Percentiles rank a stretch among this genome's conserved stretches.
These are phyloP conservation scores for Jatropha multifida DNA, from an alignment of 441 rosid species.

Conservation along the genomic window DNA sequence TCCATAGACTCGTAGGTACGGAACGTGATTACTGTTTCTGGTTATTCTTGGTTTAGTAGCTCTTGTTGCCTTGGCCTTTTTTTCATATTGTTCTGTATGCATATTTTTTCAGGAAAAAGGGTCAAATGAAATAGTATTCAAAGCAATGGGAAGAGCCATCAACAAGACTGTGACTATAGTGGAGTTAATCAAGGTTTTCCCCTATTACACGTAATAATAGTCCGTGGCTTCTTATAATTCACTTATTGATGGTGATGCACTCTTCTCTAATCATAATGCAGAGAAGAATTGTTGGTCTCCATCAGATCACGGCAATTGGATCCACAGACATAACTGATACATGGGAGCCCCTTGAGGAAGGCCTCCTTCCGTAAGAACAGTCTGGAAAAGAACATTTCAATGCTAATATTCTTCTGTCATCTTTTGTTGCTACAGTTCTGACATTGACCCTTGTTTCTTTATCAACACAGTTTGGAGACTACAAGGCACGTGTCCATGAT, in stretches of 20 bases:
- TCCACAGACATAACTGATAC: slow-evolving; percentile 91
- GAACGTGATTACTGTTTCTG: not conserved
- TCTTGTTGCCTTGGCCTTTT: not conserved
- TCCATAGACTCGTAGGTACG: not conserved
- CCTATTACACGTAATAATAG: not conserved
- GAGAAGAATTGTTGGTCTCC: slow-evolving; percentile 93
- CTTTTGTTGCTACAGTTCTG: not conserved
- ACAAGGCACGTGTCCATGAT: slow-evolving; percentile 96
- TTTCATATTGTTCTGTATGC: not conserved
- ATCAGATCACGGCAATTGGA: slow-evolving; percentile 75
- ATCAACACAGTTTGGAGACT: slow-evolving; percentile 60
- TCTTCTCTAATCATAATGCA: slow-evolving; percentile 27
- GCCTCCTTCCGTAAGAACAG: slow-evolving; percentile 80
- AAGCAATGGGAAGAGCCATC: slow-evolving; percentile 99
- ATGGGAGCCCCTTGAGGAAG: slow-evolving; percentile 98
- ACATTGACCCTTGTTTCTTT: not conserved
- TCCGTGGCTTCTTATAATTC: not conserved
- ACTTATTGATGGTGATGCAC: not conserved
- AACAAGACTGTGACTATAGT: slow-evolving; percentile 87
- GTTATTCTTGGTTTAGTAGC: not conserved
- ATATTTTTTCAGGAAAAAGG: slow-evolving; percentile 60
- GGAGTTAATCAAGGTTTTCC: slow-evolving; percentile 73
- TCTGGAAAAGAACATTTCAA: not conserved
- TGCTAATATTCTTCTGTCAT: not conserved
- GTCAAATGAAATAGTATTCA: slow-evolving; percentile 69